Evolutionary conservation across 768 basidiomycete species (phyloP).

Genomic region (Tylopilus balloui): DNA sequence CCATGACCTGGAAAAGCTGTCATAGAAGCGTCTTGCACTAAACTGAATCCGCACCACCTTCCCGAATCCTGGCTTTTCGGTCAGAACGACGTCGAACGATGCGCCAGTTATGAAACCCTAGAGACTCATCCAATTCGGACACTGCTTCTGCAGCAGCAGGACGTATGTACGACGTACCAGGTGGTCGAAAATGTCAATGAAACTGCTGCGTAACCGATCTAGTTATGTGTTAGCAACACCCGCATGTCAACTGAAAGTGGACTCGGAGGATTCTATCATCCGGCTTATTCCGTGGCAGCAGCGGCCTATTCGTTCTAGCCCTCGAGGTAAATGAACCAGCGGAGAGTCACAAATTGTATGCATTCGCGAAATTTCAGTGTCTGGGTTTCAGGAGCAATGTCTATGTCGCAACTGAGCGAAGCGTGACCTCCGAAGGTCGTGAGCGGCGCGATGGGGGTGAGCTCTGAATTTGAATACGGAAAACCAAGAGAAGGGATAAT

Average conservation of each 20-base stretch:
- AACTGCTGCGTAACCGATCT: conserved; percentile 50
- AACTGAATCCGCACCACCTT: conserved; percentile 27
- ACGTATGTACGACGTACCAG: conserved; percentile 31
- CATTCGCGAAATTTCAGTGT: conserved; percentile 12
- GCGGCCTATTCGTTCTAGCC: conserved; percentile 81
- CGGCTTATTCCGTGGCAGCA: conserved; percentile 70
- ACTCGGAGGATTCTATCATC: conserved; percentile 50
- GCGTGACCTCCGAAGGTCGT: background rate
- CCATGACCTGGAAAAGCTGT: conserved; percentile 33
- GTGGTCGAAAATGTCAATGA: conserved; percentile 48
- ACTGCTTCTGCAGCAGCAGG: background rate
- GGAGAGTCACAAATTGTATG: conserved; percentile 53
- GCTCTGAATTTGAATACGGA: conserved; percentile 3
- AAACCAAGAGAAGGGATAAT: background rate
- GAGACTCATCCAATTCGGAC: conserved; percentile 15
- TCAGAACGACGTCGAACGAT: conserved; percentile 43
- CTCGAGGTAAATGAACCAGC: conserved; percentile 52
- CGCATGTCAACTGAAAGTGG: background rate
- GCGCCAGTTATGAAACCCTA: conserved; percentile 45
- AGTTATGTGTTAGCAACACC: conserved; percentile 1
- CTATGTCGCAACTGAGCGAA: background rate
- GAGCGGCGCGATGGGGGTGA: background rate
- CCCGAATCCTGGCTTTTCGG: conserved; percentile 31
- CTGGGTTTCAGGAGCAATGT: background rate
- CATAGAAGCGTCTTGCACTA: background rate